Base-by-base conservation (phyloP, 352 stramenopile genomes). In the Phytophthora fragariaefolia region DNA sequence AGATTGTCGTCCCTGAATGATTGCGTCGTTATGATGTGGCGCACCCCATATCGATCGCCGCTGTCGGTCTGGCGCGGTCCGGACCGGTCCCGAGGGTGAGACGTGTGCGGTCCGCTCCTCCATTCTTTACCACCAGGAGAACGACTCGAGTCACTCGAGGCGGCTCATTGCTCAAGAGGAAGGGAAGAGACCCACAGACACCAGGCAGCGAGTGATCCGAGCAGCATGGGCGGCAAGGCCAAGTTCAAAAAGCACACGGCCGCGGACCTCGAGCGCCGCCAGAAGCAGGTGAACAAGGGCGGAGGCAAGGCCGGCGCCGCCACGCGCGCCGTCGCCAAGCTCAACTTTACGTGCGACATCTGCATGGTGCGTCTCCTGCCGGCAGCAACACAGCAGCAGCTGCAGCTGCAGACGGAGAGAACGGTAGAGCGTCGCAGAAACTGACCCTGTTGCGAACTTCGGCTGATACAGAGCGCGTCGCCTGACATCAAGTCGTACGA, bases 201-300 rank as follows among this genome's bases (percentile, higher is more conserved):
- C 12, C 32, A 65, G 22, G 9, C 40, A 51, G 46, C 9, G 6
- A 61, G 36, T 22, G 47, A 42, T 43, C 26, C 43, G 34, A 65
- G 15, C 27, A 58, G 23, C 32, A 91, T 91, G 82, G 82, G 80
- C 38, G 82, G 82, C 69, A 91, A 91, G 71, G 83, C 83, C 17
- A 91, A 90, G 56, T 87, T 89, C 66, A 83, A 90, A 76, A 91
- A 91, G 70, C 83, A 91, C 66, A 90, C 83, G 60, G 83, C 83
- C 9, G 85, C 85, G 60, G 83, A 91, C 32, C 73, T 91, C 32
- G 65, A 79, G 23, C 54, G 50, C 38, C 71, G 71, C 8, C 68
- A 78, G 50, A 87, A 88, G 70, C 77, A 85, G 67, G 64, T 71
- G 49, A 90, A 87, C 72, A 85, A 81, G 54, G 78, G 80, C 48